Percentiles rank a stretch among this genome's conserved stretches.
Conservation (phyloP, 1,284 basidiomycete species). For the Ceratobasidium sp. region DNA sequence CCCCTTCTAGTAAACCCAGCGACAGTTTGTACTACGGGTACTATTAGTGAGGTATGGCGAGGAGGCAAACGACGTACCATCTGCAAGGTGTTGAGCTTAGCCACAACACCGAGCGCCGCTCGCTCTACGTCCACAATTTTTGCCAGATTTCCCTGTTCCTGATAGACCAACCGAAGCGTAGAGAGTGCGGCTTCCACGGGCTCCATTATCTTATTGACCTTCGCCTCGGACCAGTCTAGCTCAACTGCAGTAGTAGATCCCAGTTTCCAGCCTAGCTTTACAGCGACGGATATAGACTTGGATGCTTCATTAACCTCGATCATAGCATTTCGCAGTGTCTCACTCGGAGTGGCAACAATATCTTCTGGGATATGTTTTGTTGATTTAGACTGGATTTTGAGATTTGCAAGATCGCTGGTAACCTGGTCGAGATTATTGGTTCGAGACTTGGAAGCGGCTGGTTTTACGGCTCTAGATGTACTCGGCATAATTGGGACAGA, state of each 20-base stretch:
- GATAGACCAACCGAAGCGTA: slow-evolving; percentile 53
- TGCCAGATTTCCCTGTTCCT: slow-evolving; percentile 53
- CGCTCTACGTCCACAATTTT: slow-evolving; percentile 56
- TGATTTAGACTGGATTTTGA: slow-evolving; percentile 27
- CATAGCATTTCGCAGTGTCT: slow-evolving; percentile 49
- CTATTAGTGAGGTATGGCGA: slow-evolving; percentile 66
- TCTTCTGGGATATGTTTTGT: not conserved
- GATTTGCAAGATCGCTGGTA: slow-evolving; percentile 22
- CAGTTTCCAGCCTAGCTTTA: slow-evolving; percentile 72
- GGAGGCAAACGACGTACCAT: slow-evolving; percentile 2
- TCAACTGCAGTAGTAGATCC: not conserved
- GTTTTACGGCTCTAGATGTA: slow-evolving; percentile 10
- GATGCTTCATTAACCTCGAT: slow-evolving; percentile 71
- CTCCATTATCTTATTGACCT: slow-evolving; percentile 23
- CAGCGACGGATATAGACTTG: slow-evolving; percentile 65
- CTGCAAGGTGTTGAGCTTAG: slow-evolving; percentile 57
- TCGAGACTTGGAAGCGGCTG: not conserved
- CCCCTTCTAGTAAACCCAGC: slow-evolving; percentile 1
- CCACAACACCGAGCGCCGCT: slow-evolving; percentile 62
- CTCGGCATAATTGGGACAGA: slow-evolving; percentile 5
- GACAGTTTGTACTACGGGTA: slow-evolving; percentile 74
- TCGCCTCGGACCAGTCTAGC: slow-evolving; percentile 25
- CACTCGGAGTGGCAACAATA: not conserved
- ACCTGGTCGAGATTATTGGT: slow-evolving; percentile 28
- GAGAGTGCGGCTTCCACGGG: slow-evolving; percentile 50